Evolutionary conservation across 75 land plant species (phyloP), one percentile per base, ranked within the genome.

Genomic region (Chamaecyparis obtusa): DNA sequence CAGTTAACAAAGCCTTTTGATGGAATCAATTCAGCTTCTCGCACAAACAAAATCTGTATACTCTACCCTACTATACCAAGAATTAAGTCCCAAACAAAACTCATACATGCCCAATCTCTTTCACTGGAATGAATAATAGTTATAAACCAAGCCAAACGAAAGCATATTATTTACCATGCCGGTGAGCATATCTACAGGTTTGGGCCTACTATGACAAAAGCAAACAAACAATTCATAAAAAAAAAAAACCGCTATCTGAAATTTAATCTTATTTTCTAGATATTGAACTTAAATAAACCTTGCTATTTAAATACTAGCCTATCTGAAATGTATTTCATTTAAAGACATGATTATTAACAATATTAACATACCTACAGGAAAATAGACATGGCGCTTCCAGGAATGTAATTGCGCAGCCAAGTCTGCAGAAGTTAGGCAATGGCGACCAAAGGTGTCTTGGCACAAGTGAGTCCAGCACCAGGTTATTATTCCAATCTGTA

Each of bases 331-430:
- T 30, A 71, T 30, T 57, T 21, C 21, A n/a, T 17, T 19, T 57
- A 17, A 5, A 19, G 9, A 48, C 10, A 48, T 48, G 49, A 48
- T 48, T 48, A n/a, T 48, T 48, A 15, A 43, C 54, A 83, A 87
- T n/a, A 32, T 43, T 77, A 2, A 1, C 8, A 19, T 46, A 94
- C 99, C 99, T 94, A 90, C 91, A 21, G 99, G 95, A 33, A 97
- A 85, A 88, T 94, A 97, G 56, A 88, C 88, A 32, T 91, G 84
- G 55, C 91, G 89, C 87, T 94, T 95, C 90, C 82, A 89, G 87
- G 91, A 90, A 86, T 86, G 87, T 92, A 97, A 91, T 97, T 97
- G 14, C 99, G 91, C 49, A 97, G 91, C 98, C 98, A 97, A 0
- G 93, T 89, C 90, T 89, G 95, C 69, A 91, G 14, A 17, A 44